Percentiles rank a stretch among this genome's conserved stretches.
These are phyloP conservation scores for Colletotrichum sp. DNA, from an alignment of 2,329 filamentous ascomycete species.

Conservation along the genomic window DNA sequence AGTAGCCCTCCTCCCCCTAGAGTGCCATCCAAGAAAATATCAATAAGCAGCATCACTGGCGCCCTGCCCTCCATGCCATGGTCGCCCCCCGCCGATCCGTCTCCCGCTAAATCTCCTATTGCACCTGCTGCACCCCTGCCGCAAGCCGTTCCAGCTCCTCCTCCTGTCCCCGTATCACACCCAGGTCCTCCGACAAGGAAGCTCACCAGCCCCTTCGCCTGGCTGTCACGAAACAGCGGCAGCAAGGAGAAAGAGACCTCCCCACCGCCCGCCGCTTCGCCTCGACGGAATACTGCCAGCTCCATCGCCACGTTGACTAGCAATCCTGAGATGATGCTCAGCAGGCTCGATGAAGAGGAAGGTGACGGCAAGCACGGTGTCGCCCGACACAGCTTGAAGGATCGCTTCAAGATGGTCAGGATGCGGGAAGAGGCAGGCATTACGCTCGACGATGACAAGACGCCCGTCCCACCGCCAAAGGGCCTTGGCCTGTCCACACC, in stretches of 20 bases:
- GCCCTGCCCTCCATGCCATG: slow-evolving; percentile 76
- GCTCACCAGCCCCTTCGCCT: slow-evolving; percentile 86
- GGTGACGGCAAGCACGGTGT: slow-evolving; percentile 46
- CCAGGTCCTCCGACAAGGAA: slow-evolving; percentile 63
- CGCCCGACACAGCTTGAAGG: slow-evolving; percentile 71
- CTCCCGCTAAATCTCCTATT: slow-evolving; percentile 50
- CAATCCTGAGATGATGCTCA: slow-evolving; percentile 80
- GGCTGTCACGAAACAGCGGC: slow-evolving; percentile 74
- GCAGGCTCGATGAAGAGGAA: slow-evolving; percentile 77
- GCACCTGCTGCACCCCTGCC: slow-evolving; percentile 35
- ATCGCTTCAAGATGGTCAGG: slow-evolving; percentile 79
- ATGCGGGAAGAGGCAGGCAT: slow-evolving; percentile 75
- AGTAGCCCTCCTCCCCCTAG: slow-evolving; percentile 38
- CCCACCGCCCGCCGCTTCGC: slow-evolving; percentile 52
- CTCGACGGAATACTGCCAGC: slow-evolving; percentile 74
- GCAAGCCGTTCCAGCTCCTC: slow-evolving; percentile 32
- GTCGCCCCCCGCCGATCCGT: slow-evolving; percentile 62
- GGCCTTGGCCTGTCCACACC: slow-evolving; percentile 27
- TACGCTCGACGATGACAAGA: slow-evolving; percentile 56
- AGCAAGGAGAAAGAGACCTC: slow-evolving; percentile 61
- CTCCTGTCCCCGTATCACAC: slow-evolving; percentile 31
- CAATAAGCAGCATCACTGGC: slow-evolving; percentile 73
- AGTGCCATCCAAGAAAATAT: slow-evolving; percentile 59
- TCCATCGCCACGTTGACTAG: slow-evolving; percentile 80
- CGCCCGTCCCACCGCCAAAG: slow-evolving; percentile 22